Evolutionary conservation across 208 protist species (phyloP).

Genomic region (Angomonas ambiguus): DNA sequence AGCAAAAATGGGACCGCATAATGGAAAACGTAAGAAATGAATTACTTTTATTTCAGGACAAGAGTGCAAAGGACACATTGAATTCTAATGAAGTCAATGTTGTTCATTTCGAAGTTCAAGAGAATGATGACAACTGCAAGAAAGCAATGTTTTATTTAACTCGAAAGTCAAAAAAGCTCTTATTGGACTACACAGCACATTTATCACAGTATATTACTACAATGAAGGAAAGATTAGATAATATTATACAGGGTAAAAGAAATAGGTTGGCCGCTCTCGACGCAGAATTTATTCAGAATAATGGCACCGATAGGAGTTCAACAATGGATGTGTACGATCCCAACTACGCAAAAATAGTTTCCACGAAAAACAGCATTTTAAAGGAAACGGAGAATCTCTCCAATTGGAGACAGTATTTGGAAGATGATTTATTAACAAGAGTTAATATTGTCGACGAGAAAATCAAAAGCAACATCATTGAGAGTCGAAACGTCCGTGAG

Average conservation of each 20-base stretch:
- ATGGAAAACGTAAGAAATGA: background rate
- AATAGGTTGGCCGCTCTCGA: background rate
- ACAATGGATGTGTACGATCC: background rate
- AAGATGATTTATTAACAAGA: background rate
- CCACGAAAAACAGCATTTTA: background rate
- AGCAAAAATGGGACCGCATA: background rate
- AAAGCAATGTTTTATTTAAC: background rate
- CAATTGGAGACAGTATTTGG: background rate
- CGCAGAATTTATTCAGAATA: background rate
- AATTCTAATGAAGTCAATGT: background rate
- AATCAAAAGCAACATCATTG: background rate
- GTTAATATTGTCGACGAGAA: background rate
- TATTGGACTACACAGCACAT: background rate
- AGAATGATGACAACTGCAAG: background rate
- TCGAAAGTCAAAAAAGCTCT: background rate
- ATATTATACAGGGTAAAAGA: background rate
- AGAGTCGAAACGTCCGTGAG: background rate
- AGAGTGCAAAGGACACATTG: background rate
- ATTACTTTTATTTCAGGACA: background rate
- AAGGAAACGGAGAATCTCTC: constrained; percentile 1
- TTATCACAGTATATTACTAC: background rate
- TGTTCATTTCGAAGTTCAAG: background rate
- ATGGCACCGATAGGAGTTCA: background rate
- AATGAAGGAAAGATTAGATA: background rate
- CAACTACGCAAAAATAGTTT: background rate